These are phyloP conservation scores for Candida chilensis DNA, from an alignment of 805 yeast species.

Conservation along the genomic window DNA sequence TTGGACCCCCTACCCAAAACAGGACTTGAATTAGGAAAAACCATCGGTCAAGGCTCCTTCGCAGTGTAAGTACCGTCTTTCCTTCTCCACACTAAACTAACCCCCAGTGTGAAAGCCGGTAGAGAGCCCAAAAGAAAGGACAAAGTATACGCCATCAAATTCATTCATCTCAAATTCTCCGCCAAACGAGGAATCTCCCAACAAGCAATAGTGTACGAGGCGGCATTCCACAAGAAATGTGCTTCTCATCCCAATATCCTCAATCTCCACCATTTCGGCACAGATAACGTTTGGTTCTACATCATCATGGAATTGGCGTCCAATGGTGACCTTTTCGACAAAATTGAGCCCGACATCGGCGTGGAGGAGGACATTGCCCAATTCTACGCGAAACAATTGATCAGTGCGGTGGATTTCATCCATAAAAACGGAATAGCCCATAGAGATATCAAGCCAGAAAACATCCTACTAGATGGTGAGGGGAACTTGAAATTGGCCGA, in stretches of 20 bases:
- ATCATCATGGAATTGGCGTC: conserved; percentile 59
- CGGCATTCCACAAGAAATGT: conserved; percentile 49
- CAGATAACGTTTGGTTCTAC: conserved; percentile 51
- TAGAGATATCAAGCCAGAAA: conserved; percentile 64
- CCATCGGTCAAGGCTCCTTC: conserved; percentile 63
- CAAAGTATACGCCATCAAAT: conserved; percentile 47
- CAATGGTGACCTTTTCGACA: conserved; percentile 74
- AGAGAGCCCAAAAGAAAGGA: conserved; percentile 20
- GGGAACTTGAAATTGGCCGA: conserved; percentile 72
- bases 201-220: conserved; percentile 39
- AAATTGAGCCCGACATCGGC: conserved; percentile 69
- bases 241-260: conserved; percentile 53
- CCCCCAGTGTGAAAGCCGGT: conserved; percentile 39
- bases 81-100: conserved; percentile 1
- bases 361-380: conserved; percentile 59
- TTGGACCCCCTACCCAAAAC: conserved; percentile 37
- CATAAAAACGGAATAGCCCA: conserved; percentile 62
- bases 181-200: conserved; percentile 15
- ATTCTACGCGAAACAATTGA: conserved; percentile 58
- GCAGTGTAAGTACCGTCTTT: conserved; percentile 30
- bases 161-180: conserved; percentile 31
- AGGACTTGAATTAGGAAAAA: conserved; percentile 35
- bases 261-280: conserved; percentile 42
- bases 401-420: conserved; percentile 49
- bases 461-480: conserved; percentile 47